A percentile compares a stretch with the other conserved stretches of the same genome.
phyloP scores from a whole-genome alignment of 257 asterid species.

The Forsythia suspensa region DNA sequence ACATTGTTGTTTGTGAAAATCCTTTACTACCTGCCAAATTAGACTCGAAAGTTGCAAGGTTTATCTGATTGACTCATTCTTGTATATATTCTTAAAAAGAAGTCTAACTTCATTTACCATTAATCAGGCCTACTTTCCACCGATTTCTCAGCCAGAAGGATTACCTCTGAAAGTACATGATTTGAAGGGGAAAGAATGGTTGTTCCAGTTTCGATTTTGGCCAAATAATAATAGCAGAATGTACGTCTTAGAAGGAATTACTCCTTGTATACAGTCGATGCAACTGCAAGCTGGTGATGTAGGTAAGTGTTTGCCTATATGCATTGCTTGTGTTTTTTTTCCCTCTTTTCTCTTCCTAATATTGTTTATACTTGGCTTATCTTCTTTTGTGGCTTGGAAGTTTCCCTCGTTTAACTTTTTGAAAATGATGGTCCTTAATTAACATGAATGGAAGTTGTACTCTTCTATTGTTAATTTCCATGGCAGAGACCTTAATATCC shows the following conservation, averaged over 20 bases:
- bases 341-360: not conserved
- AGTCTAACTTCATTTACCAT: slow-evolving; percentile 30
- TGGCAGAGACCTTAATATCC: not conserved
- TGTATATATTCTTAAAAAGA: slow-evolving; percentile 11
- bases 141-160: slow-evolving; percentile 87
- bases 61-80: slow-evolving; percentile 11
- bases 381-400: slow-evolving; percentile 21
- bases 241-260: slow-evolving; percentile 97
- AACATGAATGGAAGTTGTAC: not conserved
- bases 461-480: not conserved
- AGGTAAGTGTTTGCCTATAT: slow-evolving; percentile 55
- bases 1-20: slow-evolving; percentile 6
- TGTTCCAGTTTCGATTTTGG: slow-evolving; percentile 96
- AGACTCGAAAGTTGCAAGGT: not conserved
- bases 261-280: slow-evolving; percentile 95
- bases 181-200: slow-evolving; percentile 86
- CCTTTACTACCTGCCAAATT: slow-evolving; percentile 8
- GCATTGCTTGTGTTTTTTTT: slow-evolving; percentile 12
- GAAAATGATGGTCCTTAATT: not conserved
- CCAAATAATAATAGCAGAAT: slow-evolving; percentile 97
- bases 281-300: slow-evolving; percentile 96
- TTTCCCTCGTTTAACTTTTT: not conserved
- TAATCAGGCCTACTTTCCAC: slow-evolving; percentile 84
- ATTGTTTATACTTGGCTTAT: slow-evolving; percentile 3
- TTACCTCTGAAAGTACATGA: slow-evolving; percentile 77